Conservation (phyloP, 2,329 filamentous ascomycete species). For the Botrytis cinerea region DNA sequence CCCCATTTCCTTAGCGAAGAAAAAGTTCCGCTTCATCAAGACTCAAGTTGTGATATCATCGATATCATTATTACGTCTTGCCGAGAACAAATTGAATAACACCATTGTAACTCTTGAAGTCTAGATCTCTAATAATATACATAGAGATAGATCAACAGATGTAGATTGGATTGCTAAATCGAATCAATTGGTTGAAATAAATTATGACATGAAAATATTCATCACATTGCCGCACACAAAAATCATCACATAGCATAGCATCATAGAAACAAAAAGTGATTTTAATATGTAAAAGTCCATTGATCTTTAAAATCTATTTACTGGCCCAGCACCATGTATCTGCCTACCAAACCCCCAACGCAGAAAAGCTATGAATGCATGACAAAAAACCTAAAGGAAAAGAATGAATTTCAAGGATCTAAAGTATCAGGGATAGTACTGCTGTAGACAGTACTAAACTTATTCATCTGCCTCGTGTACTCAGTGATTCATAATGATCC, state of each 20-base stretch:
- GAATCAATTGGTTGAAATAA: background rate
- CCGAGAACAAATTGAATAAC: too few relatives aligned
- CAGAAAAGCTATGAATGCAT: background rate
- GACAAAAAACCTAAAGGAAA: background rate
- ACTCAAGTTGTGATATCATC: background rate
- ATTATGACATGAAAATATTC: background rate
- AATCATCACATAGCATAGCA: background rate
- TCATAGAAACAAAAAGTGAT: background rate
- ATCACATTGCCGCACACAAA: background rate
- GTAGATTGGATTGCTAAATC: background rate
- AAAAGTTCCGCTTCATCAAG: background rate
- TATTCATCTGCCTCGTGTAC: background rate
- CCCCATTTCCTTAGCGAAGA: background rate
- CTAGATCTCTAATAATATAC: too few relatives aligned
- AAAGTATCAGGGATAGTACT: background rate
- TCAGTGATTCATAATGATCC: background rate
- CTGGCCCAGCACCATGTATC: background rate
- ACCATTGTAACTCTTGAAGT: too few relatives aligned
- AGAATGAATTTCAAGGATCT: slow-evolving; percentile 9
- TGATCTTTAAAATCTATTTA: slow-evolving; percentile 12
- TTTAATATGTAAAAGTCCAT: background rate
- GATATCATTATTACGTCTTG: background rate
- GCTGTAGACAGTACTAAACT: background rate
- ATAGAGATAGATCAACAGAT: background rate
- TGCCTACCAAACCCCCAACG: background rate